Conservation (phyloP, 108 stramenopile species). For the Fragilaria crotonensis region DNA sequence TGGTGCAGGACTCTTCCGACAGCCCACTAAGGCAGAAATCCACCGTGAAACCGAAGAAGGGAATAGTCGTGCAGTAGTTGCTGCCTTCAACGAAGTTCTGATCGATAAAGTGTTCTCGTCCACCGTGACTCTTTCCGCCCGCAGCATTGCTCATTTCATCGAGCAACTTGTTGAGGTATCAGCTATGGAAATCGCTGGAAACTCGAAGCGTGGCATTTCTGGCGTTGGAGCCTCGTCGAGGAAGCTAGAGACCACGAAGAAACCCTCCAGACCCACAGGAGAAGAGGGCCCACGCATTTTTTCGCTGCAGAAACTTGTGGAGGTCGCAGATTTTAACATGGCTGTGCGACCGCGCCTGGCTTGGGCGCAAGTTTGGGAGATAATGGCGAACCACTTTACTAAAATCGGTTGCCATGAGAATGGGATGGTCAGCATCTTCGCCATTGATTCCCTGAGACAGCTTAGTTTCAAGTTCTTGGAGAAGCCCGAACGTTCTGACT, state of each 20-base stretch:
- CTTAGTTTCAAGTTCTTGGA: conserved; percentile 97
- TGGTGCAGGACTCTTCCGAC: conserved; percentile 11
- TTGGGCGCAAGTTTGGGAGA: conserved; percentile 95
- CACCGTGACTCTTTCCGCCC: conserved; percentile 73
- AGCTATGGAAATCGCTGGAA: conserved; percentile 74
- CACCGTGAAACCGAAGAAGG: conserved; percentile 63
- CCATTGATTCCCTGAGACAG: conserved; percentile 97
- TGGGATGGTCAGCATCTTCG: conserved; percentile 90
- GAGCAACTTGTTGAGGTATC: conserved; percentile 83
- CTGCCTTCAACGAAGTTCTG: conserved; percentile 74
- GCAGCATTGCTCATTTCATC: conserved; percentile 82
- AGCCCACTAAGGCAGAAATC: conserved; percentile 20
- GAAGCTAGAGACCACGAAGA: too few species aligned
- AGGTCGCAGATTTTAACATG: conserved; percentile 99
- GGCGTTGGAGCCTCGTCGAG: too few species aligned
- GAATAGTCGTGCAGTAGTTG: conserved; percentile 73
- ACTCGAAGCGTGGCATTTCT: conserved; percentile 64
- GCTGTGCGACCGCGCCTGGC: conserved; percentile 85
- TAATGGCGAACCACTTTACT: conserved; percentile 88
- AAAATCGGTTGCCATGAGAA: conserved; percentile 90
- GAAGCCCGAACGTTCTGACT: conserved; percentile 94
- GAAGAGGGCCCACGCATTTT: too few species aligned
- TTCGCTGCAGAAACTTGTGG: conserved; percentile 94
- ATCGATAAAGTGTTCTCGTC: conserved; percentile 90
- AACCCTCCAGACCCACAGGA: conserved; percentile 1